Evolutionary conservation across 768 basidiomycete species (phyloP).

Genomic region (Rubroboletus pulcherrimus): DNA sequence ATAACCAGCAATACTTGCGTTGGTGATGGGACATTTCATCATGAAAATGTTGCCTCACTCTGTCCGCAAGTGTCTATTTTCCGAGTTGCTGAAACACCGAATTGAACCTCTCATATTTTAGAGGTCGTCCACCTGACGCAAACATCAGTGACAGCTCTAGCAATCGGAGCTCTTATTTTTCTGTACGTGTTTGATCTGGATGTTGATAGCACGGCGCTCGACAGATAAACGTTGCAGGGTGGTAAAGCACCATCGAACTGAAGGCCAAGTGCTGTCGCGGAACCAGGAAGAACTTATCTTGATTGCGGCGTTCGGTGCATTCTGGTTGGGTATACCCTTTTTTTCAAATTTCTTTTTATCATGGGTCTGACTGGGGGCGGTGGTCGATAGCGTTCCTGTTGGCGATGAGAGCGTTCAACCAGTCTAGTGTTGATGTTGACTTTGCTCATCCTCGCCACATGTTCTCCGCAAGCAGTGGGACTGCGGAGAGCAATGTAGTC

Average conservation of each 20-base stretch:
- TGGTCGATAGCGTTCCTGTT: constrained; percentile 37
- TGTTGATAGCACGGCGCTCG: background rate
- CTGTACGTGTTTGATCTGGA: constrained; percentile 44
- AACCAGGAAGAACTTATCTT: constrained; percentile 71
- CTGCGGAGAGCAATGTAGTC: constrained; percentile 32
- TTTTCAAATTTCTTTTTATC: background rate
- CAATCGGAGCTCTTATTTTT: constrained; percentile 59
- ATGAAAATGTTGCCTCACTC: constrained; percentile 44
- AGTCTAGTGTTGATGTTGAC: constrained; percentile 28
- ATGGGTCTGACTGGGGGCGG: constrained; percentile 2
- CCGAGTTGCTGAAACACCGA: background rate
- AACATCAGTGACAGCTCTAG: constrained; percentile 67
- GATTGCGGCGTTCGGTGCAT: constrained; percentile 66
- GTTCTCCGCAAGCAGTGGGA: constrained; percentile 34
- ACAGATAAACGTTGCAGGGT: constrained; percentile 40
- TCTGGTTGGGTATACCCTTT: constrained; percentile 65
- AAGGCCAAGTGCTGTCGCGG: constrained; percentile 54
- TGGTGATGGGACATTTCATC: constrained; percentile 47
- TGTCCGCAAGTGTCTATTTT: constrained; percentile 28
- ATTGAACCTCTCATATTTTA: constrained; percentile 26
- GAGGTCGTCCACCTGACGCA: constrained; percentile 68
- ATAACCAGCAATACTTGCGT: constrained; percentile 42
- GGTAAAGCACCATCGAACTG: constrained; percentile 62
- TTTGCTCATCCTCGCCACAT: constrained; percentile 29
- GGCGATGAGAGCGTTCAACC: constrained; percentile 38